phyloP scores from a whole-genome alignment of 108 stramenopile genomes.

The Nitzschia sp. region DNA sequence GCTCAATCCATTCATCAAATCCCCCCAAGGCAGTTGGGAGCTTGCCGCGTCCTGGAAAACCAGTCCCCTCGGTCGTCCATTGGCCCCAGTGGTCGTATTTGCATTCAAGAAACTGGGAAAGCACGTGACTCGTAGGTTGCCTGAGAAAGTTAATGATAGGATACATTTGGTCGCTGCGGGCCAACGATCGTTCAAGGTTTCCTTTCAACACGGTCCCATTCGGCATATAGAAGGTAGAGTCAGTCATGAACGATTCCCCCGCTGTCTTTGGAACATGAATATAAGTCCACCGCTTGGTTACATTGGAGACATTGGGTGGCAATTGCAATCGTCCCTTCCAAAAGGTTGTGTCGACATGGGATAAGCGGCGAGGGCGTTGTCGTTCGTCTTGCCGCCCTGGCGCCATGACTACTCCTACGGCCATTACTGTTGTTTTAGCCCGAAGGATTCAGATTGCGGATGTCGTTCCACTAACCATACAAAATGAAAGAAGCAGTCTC shows the following conservation, averaged over 20 bases:
- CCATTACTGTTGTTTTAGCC: no score
- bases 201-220: conserved; percentile 3
- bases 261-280: conserved; percentile 26
- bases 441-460: no score
- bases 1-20: conserved; percentile 1
- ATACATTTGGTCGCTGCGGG: background rate
- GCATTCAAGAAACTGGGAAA: conserved; percentile 23
- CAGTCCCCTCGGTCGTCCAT: background rate
- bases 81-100: conserved; percentile 15
- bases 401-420: no score
- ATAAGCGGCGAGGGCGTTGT: no score
- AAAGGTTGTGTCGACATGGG: no score
- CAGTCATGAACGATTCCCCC: conserved; percentile 19
- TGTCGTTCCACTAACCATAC: no score
- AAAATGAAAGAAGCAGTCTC: no score
- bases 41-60: background rate
- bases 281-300: conserved; percentile 2
- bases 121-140: conserved; percentile 8
- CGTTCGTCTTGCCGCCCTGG: no score
- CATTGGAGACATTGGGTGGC: no score
- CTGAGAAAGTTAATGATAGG: conserved; percentile 4
- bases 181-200: conserved; percentile 9
- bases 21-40: background rate
- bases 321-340: no score
- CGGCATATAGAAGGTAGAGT: conserved; percentile 9